Base-by-base conservation (phyloP, 768 basidiomycete genomes). In the Baorangia bicolor region DNA sequence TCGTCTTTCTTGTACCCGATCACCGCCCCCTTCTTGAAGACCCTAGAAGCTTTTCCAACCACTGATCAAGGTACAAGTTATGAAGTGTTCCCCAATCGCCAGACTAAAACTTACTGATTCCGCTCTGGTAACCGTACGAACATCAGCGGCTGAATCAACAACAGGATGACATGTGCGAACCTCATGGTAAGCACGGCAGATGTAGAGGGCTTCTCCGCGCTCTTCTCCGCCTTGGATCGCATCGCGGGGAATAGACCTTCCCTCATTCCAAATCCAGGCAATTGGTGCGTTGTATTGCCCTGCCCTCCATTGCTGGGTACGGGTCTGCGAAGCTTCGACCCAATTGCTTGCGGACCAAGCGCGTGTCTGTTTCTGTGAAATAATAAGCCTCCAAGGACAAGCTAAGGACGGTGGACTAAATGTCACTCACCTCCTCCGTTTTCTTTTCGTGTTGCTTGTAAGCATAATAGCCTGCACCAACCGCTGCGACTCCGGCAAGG, bases 1-100 rank as follows among this genome's bases (percentile, higher is more conserved):
- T 85, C 86, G 5, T 84, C 73, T 59, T 81, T 73, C 43, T 71
- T 75, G 64, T 78, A 88, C 16, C 88, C 87, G 49, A 90, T 79
- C 39, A 82, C 79, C 20, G 77, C 83, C 8, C 89, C 88, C 60
- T 84, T 79, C 65, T 82, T 64, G 72, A 86, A 83, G 18, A 72
- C 74, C 4, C 67, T 58, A 27, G 81, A 83, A 2, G 86, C 87
- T 64, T 87, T 89, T 18, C 88, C 88, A 51, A 88, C 61, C 64
- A 86, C 88, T 89, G 55, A 12, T 43, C 53, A 35, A 52, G 28
- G 40, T 21, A 37, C 34, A 38, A 14, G 25, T 62, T 45, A 55
- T 54, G 33, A 23, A 27, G 37, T 16, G 33, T 51, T 42, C 20
- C 33, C 7, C 16, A 31, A 35, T 20, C 4, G 14, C 1, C 50